Percentiles rank a stretch among this genome's conserved stretches.
These are phyloP conservation scores for Solanum paucissectum DNA, from an alignment of 257 asterid genomes.

Conservation along the genomic window DNA sequence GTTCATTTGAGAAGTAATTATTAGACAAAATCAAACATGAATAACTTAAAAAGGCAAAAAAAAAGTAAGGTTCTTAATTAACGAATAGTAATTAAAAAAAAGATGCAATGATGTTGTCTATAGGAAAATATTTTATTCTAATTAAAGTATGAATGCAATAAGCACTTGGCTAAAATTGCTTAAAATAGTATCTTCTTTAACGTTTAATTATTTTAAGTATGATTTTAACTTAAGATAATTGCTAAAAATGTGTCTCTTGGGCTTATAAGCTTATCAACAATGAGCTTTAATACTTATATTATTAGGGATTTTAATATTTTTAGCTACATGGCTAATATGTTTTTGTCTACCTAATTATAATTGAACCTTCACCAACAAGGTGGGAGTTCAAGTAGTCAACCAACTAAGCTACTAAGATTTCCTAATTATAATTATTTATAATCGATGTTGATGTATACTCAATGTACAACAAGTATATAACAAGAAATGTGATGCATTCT, in stretches of 20 bases:
- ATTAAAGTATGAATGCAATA: neutral
- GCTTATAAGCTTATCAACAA: neutral
- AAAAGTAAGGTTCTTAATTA: neutral
- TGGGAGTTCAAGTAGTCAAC: no score
- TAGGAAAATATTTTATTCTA: neutral
- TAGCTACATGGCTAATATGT: neutral
- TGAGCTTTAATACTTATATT: neutral
- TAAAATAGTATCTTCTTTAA: neutral
- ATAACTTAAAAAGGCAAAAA: neutral
- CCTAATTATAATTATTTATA: no score
- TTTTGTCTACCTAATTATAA: neutral
- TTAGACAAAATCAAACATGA: slow-evolving; percentile 15
- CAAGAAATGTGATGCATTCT: neutral
- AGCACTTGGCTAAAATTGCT: neutral
- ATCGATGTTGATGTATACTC: neutral
- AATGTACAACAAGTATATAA: no score
- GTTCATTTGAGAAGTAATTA: neutral
- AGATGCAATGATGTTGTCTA: neutral
- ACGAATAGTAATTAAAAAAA: neutral
- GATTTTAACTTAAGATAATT: neutral
- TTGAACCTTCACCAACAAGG: no score
- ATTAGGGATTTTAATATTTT: neutral
- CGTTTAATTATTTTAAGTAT: neutral
- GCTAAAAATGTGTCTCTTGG: neutral
- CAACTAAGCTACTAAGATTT: no score